Evolutionary conservation across 78 protist genomes (phyloP), one percentile per base, ranked within the genome.

Genomic region (Chrysochromulina tobinii): DNA sequence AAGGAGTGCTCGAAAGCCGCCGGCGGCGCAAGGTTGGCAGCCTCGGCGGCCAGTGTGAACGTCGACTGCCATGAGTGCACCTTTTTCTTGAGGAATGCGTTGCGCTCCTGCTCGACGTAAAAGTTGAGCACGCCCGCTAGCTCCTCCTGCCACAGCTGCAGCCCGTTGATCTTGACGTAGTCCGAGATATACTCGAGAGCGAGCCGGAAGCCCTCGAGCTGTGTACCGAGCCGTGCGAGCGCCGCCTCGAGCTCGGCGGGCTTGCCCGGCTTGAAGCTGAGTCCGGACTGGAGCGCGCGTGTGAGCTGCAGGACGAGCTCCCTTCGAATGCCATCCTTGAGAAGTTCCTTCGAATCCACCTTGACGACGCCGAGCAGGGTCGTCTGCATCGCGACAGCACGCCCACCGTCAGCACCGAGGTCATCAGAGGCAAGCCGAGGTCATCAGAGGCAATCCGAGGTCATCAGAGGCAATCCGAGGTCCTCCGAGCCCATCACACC

Each of bases 261-360:
- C 87, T 84, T 92, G 55, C 69, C 8, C 7, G 64, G 64, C 12
- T 59, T 59, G 61, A 96, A 97, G n/a, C 20, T 15, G 25, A 98
- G 84, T 3, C 69, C 69, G 48, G 27, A 27, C 93, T 98, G 93
- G 91, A 97, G 87, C 20, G 94, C 95, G 87, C 14, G 1, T 3
- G 96, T 61, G 38, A 98, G 92, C 81, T 87, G 96, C 14, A 54
- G 64, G 67, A 97, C 98, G 27, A 98, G 95, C 93, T 98, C 99
- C 89, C 94, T 95, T 51, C 99, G 95, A 81, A 99, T 95, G 81
- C 99, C 99, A 58, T 98, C 99, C 89, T 98, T 98, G 3, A 98
- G 86, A n/a, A 96, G 85, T 87, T 59, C 64, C 64, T 59, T 59
- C 23, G 64, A 12, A 59, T 59, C 64, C 64, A 59, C 64, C 64